Base-by-base conservation (phyloP, 768 basidiomycete genomes). In the Royoungia palumana region DNA sequence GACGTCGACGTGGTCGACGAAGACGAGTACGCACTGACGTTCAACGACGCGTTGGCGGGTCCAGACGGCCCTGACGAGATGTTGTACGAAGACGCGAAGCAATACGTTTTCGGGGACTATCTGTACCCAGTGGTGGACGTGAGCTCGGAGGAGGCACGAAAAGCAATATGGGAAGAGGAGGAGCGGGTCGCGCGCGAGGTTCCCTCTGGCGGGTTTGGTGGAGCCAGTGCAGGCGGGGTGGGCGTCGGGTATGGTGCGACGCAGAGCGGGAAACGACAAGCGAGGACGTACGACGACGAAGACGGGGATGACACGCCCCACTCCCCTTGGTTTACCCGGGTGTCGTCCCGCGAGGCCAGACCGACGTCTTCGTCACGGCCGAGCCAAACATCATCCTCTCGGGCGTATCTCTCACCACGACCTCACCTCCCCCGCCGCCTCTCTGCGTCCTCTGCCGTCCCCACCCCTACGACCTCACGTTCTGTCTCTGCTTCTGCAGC, bases 91-190 rank as follows among this genome's bases (percentile, higher is more conserved):
- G 78, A 92, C 34, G 85, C 89, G 64, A 80, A 81, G 64, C 75
- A 79, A 55, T 88, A 91, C 51, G 75, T 94, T 21, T 97, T 93
- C 57, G 92, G 92, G 5, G 89, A 94, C 69, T 92, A 93, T 63
- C 80, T 89, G 60, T 95, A 94, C 63, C 94, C 93, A 1, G 82
- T 81, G 47, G 83, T 94, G 51, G 94, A 95, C 59, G 87, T 90
- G 41, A 93, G 88, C 69, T 81, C 85, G 21, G 70, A 75, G 45
- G 70, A 64, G 20, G 65, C 64, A 7, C 67, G 62, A 16, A 43
- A 35, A 9, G 62, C 47, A 4, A 64, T 68, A 50, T 64, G 64
- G 65, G 64, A 56, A 2, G 60, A 58, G 35, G 66, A 67, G n/a
- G 62, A 51, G 35, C 47, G 65, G 30, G 51, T 66, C 14, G 67